Base-by-base conservation (phyloP, 2,329 filamentous ascomycete species). In the Botrytis byssoidea region DNA sequence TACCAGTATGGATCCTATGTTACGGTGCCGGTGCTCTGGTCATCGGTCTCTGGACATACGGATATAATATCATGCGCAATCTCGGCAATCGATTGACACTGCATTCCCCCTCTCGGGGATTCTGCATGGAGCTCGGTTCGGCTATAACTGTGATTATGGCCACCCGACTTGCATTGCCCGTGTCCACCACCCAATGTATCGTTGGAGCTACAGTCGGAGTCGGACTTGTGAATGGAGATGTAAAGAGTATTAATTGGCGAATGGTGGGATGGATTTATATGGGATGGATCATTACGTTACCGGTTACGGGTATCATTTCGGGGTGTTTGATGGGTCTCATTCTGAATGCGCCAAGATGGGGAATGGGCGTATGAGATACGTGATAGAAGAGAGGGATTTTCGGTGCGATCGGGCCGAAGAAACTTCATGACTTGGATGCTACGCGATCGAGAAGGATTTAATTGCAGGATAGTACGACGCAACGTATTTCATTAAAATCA, bases 121-220 rank as follows among this genome's bases (percentile, higher is more conserved):
- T 85, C 77, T 92, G 90, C 70, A 94, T 94, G 92, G 92, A 94
- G 81, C 88, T 94, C 87, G 92, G 92, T 63, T 91, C 92, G 60
- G 91, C 92, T 77, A 89, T 94, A 76, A 93, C 92, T 18, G 88
- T 93, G 74, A 87, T 94, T 32, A 83, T 94, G 81, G 92, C 92
- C 84, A 92, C 90, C 0, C 93, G 69, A 81, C 92, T 87, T 85
- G 88, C 87, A 1, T 89, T 94, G 0, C 92, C 92, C 60, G 91
- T 94, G 42, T 93, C 91, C 0, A 94, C 90, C 6, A 90, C 89
- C n/a, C 91, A 91, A 91, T 94, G 92, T 82, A 93, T 94, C 81
- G 93, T 91, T 18, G 92, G 92, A 70, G 91, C 92, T 29, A 93
- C 91, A 0, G 89, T 93, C 64, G 92, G 92, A 74, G 92, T 94